Base-by-base conservation (phyloP, 805 yeast species). In the Schwanniomyces vanrijiae region DNA sequence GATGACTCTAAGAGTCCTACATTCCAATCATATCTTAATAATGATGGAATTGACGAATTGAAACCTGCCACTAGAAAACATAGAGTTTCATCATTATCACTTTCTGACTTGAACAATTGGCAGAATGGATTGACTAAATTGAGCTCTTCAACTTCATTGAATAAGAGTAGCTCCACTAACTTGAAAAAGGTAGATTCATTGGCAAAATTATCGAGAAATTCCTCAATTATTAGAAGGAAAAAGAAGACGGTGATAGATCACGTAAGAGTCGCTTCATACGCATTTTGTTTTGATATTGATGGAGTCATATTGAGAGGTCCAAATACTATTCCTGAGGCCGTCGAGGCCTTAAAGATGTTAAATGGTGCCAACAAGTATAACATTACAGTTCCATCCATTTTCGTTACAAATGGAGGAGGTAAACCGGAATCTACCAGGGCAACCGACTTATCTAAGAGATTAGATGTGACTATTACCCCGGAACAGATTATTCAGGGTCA, bases 321-420 rank as follows among this genome's bases (percentile, higher is more conserved):
- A 1, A 81, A 85, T 44, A 86, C 92, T 5, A 85, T 90, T 41
- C 91, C 94, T 0, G 84, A 86, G 58, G 95, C 96, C 0, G 78
- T 75, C 13, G 78, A 82, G 52, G 96, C 96, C 5, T 68, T 90
- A 54, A 76, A 77, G 51, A 62, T 86, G 72, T 76, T 90, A 52
- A 83, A 88, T 55, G 96, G 96, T 48, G 82, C 82, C 34, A 90
- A 90, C 69, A 76, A 81, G 59, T 83, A 87, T 70, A 80, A 85
- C 57, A 84, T 90, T 57, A 82, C 78, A 52, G 90, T 87, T 14
- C 96, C 96, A 6, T 88, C 86, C 61, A 84, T 87, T 48, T 84
- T 86, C 61, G 90, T 90, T 52, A 90, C 97, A 49, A 90, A 90
- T 64, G 97, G 97, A 55, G 96, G 96, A 55, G 97, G 97, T 43